Evolutionary conservation across 257 asterid genomes (phyloP), one percentile per base, ranked within the genome.

Genomic region (Lantana camara): DNA sequence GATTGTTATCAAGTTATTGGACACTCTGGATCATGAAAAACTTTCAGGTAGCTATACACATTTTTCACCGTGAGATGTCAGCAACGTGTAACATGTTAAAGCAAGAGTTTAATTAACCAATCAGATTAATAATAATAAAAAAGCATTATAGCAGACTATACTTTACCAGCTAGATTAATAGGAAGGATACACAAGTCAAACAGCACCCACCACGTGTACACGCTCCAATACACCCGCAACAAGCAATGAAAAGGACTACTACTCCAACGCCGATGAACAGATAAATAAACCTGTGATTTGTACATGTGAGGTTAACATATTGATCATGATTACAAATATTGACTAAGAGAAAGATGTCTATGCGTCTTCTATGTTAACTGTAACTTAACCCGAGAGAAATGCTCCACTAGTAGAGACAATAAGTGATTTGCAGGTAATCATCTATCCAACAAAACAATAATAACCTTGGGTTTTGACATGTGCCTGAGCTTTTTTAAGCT

Each of bases 211-310:
- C 88, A 74, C 95, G 72, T 42, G 81, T 77, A 47, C 89, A 70
- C 0, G 95, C 64, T 67, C 88, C 91, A 68, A 94, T 85, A 83
- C 98, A 94, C 66, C 99, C 99, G 60, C 87, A 86, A 75, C 91
- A 94, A 45, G 96, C 84, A 71, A 90, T 67, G 60, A 94, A 27
- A 21, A 88, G 83, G 71, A 94, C 75, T 73, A 73, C 80, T 32
- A 57, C 94, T 40, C 99, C 99, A 71, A 77, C 64, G 49, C 94
- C 96, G 53, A 75, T 85, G 79, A 94, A 88, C 60, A 88, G 76
- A 77, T 94, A 94, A 52, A 94, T 88, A 77, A 94, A 94, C 99
- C 99, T 94, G 95, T 82, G 69, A 70, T 24, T 3, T 49, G 40
- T 23, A 67, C 37, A 69, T 64, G 37, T 11, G 63, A 45, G 52